A percentile compares a stretch with the other conserved stretches of the same genome.
Conservation (phyloP, 164 flowering plant genomes). For the Umbellularia californica region DNA sequence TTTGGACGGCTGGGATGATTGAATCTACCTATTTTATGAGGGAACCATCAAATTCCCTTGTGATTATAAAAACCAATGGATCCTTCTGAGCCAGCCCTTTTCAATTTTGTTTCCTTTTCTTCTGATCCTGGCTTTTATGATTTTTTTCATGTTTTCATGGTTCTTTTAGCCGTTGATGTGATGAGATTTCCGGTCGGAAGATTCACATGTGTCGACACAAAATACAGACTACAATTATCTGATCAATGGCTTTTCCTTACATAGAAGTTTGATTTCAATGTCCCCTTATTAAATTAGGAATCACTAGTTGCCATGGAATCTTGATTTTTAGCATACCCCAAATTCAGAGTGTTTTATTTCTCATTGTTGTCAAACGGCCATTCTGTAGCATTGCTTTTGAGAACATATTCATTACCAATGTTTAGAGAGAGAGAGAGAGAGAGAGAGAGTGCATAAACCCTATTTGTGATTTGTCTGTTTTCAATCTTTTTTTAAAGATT, state of each 20-base stretch:
- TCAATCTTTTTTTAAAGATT: too few relatives aligned
- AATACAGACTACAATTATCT: slow-evolving; percentile 89
- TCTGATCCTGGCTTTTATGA: not conserved
- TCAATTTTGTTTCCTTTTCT: not conserved
- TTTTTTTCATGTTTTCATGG: not conserved
- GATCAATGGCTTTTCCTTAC: slow-evolving; percentile 38
- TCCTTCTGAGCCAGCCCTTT: slow-evolving; percentile 70
- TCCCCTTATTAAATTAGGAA: not conserved
- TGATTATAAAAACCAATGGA: slow-evolving; percentile 76
- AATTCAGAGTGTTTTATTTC: not conserved
- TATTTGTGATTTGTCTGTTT: too few relatives aligned
- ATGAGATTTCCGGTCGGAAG: slow-evolving; percentile 37
- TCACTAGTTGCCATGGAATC: not conserved
- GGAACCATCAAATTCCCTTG: slow-evolving; percentile 18
- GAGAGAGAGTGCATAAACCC: too few relatives aligned
- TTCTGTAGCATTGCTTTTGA: too few relatives aligned
- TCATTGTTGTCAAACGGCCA: not conserved
- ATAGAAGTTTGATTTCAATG: too few relatives aligned
- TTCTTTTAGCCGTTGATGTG: slow-evolving; percentile 39
- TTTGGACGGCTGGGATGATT: slow-evolving; percentile 48
- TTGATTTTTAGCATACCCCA: not conserved
- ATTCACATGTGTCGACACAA: slow-evolving; percentile 35
- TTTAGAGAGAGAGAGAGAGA: too few relatives aligned
- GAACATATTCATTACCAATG: too few relatives aligned
- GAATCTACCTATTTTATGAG: slow-evolving; percentile 76